Evolutionary conservation across 176 grass and related monocot genomes (phyloP).

Genomic region (Bromus sterilis): DNA sequence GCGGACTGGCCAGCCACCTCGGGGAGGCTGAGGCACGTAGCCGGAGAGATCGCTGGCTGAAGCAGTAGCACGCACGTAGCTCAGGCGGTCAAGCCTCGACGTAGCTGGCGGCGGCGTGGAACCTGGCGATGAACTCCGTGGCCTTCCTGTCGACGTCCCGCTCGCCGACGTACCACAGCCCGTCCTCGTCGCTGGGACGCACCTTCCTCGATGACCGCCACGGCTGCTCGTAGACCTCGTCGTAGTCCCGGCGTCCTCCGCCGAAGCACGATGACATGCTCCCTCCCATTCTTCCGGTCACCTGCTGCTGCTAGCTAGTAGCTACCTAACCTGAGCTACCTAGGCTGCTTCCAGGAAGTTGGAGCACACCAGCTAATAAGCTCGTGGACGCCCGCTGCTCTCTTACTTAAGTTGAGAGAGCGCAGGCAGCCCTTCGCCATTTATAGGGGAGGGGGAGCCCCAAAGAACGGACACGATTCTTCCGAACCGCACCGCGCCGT

Average conservation of each 20-base stretch:
- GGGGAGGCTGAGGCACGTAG: neutral
- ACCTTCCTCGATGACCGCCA: constrained; percentile 44
- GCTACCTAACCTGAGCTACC: neutral
- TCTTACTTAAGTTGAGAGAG: constrained; percentile 10
- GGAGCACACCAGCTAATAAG: neutral
- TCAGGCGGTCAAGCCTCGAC: neutral
- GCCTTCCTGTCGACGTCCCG: constrained; percentile 63
- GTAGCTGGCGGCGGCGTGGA: constrained; percentile 19
- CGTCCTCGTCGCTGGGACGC: constrained; percentile 70
- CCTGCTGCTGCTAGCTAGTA: neutral
- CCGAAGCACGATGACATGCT: constrained; percentile 33
- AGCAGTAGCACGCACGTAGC: no score
- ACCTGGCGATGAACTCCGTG: constrained; percentile 32
- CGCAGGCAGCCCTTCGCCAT: neutral
- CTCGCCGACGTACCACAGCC: constrained; percentile 50
- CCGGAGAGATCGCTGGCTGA: neutral
- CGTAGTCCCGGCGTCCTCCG: neutral
- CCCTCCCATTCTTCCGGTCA: constrained; percentile 26
- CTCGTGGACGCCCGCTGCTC: neutral
- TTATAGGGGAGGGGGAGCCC: constrained; percentile 20
- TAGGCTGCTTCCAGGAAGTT: neutral
- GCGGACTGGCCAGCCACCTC: neutral
- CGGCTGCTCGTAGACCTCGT: constrained; percentile 35
- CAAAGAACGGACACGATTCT: constrained; percentile 12
- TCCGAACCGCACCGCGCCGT: neutral